Base-by-base conservation (phyloP, 2,329 filamentous ascomycete species). In the Didymosphaeria variabile region DNA sequence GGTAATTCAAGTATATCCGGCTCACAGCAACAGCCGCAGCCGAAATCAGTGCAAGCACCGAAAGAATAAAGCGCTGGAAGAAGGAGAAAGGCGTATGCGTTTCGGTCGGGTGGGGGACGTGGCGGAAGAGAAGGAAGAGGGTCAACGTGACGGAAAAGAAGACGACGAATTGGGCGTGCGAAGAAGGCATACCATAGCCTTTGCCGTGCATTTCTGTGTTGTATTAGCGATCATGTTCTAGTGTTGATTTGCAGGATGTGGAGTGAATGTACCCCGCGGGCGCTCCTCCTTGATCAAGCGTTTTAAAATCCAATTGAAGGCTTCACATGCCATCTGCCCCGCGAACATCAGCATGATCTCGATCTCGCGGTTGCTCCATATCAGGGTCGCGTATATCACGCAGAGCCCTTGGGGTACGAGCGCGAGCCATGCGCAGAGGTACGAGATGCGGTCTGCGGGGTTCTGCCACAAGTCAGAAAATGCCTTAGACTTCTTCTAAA, bases 111-210 rank as follows among this genome's bases (percentile, higher is more conserved):
- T 81, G 74, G 5, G 80, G 79, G 17, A 71, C 68, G 78, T 97
- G 93, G 62, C 94, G 87, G 62, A 94, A 82, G 49, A 97, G 85
- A 47, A 99, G 85, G 82, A 98, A 98, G 21, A 99, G 83, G 26
- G 88, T 84, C 61, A 98, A 81, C 64, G 91, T 95, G 59, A 97
- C 82, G 60, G 92, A 90, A 86, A 97, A 98, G 83, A 93, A 99
- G 58, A 91, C 87, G 63, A 94, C 91, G 77, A 97, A 99, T 81
- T 99, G 95, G 9, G 95, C 91, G 80, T 99, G 95, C 40, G 94
- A 97, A 8, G 87, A 90, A 12, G 95, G 95, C 96, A 99, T 99
- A 70, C 95, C 96, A 76, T 99, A 99, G 66, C 95, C 95, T 79
- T 97, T 97, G 58, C 93, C 87, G 73, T 94, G 89, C 83, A 90